phyloP scores from a whole-genome alignment of 148 eudicot genomes.

The Oxyria digyna region DNA sequence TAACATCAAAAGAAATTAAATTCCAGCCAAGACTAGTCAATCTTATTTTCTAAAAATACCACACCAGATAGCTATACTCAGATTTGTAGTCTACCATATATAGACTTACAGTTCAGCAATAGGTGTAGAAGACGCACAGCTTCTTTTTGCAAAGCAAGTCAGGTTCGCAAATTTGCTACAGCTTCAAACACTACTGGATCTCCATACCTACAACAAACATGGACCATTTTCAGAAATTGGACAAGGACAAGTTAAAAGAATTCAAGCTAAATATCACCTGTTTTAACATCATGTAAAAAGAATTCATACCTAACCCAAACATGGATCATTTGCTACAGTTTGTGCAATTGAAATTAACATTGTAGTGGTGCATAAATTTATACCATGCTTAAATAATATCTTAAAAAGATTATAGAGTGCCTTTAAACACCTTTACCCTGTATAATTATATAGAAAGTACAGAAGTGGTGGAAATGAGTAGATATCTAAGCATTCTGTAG shows the following conservation, averaged over 20 bases:
- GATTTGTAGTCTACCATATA: background rate
- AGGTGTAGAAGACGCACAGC: slow-evolving; percentile 60
- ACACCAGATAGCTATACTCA: background rate
- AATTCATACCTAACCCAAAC: too few species aligned
- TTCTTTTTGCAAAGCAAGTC: slow-evolving; percentile 57
- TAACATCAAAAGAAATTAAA: too few species aligned
- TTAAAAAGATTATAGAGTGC: too few species aligned
- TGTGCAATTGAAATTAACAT: too few species aligned
- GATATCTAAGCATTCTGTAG: too few species aligned
- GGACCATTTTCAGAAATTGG: background rate
- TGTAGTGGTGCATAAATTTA: too few species aligned
- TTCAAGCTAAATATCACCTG: background rate
- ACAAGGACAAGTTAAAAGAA: background rate
- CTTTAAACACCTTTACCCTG: too few species aligned
- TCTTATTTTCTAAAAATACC: background rate
- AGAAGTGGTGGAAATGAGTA: too few species aligned
- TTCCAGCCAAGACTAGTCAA: background rate
- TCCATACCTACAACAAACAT: slow-evolving; percentile 44
- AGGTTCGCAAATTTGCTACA: slow-evolving; percentile 44
- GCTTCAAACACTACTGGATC: slow-evolving; percentile 33
- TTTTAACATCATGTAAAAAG: too few species aligned
- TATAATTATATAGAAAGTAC: too few species aligned
- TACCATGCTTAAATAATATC: too few species aligned
- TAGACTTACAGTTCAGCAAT: slow-evolving; percentile 69
- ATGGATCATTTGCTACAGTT: too few species aligned